Evolutionary conservation across 225 moss, liverwort and hornwort species (phyloP).

Genomic region (Ulota crispa): DNA sequence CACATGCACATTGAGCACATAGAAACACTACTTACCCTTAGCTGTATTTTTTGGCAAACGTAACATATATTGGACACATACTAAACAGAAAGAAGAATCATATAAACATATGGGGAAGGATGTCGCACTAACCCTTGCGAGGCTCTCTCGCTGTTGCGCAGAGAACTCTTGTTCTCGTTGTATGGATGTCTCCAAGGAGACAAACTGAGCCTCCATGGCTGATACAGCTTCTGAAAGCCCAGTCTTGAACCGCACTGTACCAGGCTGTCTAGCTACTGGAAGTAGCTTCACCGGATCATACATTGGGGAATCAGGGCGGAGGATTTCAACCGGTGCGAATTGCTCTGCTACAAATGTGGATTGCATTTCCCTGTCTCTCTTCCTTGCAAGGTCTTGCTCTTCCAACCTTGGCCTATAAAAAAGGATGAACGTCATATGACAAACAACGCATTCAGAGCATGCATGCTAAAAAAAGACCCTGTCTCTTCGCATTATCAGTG

Average conservation of each 20-base stretch:
- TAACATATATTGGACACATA: neutral
- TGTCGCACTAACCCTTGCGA: conserved; percentile 43
- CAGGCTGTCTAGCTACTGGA: conserved; percentile 33
- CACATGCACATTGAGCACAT: neutral
- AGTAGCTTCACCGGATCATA: conserved; percentile 31
- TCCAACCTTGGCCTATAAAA: conserved; percentile 62
- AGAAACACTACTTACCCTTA: neutral
- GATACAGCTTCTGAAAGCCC: conserved; percentile 73
- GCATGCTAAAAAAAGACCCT: neutral
- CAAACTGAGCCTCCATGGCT: conserved; percentile 77
- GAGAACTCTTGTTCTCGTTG: conserved; percentile 62
- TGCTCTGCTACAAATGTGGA: conserved; percentile 19
- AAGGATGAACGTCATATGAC: conserved; percentile 1
- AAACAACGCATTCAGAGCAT: conserved; percentile 11
- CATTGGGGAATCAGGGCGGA: conserved; percentile 21
- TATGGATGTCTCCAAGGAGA: conserved; percentile 76
- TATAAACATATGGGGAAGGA: neutral
- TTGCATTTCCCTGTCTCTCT: conserved; percentile 19
- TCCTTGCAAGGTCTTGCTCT: conserved; percentile 35
- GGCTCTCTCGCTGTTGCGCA: conserved; percentile 59
- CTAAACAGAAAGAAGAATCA: conserved; percentile 3
- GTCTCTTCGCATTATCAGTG: neutral
- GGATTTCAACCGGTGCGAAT: conserved; percentile 23
- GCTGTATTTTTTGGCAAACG: neutral
- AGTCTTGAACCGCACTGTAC: conserved; percentile 40